Percentiles rank a stretch among this genome's conserved stretches.
Conservation (phyloP, 352 stramenopile species). For the Phytophthora melonis region DNA sequence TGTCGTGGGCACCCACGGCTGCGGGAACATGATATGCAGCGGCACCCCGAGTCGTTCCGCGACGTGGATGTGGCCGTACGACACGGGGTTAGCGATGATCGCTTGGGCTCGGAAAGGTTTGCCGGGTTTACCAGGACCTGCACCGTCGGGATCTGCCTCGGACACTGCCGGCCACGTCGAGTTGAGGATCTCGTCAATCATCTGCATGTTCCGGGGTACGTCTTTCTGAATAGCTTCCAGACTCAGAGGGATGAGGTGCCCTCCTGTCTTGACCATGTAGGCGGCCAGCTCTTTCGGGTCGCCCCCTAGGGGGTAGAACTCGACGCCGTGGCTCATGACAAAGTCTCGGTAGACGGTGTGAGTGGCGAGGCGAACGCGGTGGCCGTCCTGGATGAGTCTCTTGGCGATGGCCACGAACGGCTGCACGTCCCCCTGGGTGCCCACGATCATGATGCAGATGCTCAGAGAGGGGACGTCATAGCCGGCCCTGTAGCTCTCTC, state of each 20-base stretch:
- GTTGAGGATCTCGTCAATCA: slow-evolving; percentile 91
- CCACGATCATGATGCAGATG: slow-evolving; percentile 93
- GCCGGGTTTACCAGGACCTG: slow-evolving; percentile 47
- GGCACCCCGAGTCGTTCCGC: slow-evolving; percentile 92
- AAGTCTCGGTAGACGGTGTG: slow-evolving; percentile 90
- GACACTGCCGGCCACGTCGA: slow-evolving; percentile 91
- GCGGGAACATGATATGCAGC: slow-evolving; percentile 96
- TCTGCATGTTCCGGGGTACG: slow-evolving; percentile 87
- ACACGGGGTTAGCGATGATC: slow-evolving; percentile 95
- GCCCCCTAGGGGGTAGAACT: slow-evolving; percentile 83
- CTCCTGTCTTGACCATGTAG: slow-evolving; percentile 94
- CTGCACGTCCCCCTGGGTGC: slow-evolving; percentile 88
- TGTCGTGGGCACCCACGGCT: slow-evolving; percentile 90
- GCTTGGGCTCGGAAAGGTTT: slow-evolving; percentile 87
- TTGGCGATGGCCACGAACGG: slow-evolving; percentile 90
- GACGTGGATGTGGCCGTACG: slow-evolving; percentile 94
- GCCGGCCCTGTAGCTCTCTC: slow-evolving; percentile 26
- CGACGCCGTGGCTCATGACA: slow-evolving; percentile 75
- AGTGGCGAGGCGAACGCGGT: slow-evolving; percentile 92
- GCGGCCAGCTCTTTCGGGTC: slow-evolving; percentile 82
- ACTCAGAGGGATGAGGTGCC: slow-evolving; percentile 76
- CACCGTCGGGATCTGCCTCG: slow-evolving; percentile 77
- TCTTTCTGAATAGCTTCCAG: slow-evolving; percentile 69
- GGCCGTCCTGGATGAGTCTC: slow-evolving; percentile 82
- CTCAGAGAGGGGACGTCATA: slow-evolving; percentile 60